These are phyloP conservation scores for Platanus orientalis DNA, from an alignment of 164 flowering plant species.

Conservation along the genomic window DNA sequence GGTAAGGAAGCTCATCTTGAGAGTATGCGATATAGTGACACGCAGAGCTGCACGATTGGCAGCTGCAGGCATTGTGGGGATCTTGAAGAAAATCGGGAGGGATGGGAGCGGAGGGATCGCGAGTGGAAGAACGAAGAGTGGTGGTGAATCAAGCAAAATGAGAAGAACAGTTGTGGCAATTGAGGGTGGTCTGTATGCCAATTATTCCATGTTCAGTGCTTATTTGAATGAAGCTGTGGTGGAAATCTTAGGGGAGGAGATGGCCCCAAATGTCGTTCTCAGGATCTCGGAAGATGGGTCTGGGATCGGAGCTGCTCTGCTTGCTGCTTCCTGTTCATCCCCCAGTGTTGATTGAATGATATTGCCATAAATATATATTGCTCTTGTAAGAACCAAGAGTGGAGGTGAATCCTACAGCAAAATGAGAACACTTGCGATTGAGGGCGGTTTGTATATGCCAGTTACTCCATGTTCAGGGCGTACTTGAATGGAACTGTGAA, in stretches of 20 bases:
- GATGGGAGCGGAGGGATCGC: slow-evolving; percentile 74
- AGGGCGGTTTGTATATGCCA: no score
- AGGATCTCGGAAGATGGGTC: slow-evolving; percentile 75
- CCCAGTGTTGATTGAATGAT: slow-evolving; percentile 30
- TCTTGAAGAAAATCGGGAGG: slow-evolving; percentile 87
- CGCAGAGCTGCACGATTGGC: slow-evolving; percentile 83
- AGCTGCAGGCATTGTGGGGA: slow-evolving; percentile 96
- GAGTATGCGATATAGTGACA: slow-evolving; percentile 77
- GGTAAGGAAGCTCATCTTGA: slow-evolving; percentile 69
- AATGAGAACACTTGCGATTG: no score
- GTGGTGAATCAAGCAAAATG: slow-evolving; percentile 33
- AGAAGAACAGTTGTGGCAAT: slow-evolving; percentile 80
- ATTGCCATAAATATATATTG: slow-evolving; percentile 26
- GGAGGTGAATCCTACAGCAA: no score
- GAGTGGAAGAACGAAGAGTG: slow-evolving; percentile 41
- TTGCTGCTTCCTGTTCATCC: slow-evolving; percentile 71
- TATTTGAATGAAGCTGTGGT: slow-evolving; percentile 68
- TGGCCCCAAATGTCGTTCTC: slow-evolving; percentile 61
- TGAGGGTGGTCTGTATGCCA: slow-evolving; percentile 70
- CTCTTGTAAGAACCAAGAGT: no score
- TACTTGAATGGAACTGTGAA: no score
- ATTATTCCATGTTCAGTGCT: slow-evolving; percentile 63
- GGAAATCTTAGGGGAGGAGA: slow-evolving; percentile 76
- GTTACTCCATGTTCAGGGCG: no score
- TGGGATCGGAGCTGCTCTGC: slow-evolving; percentile 85